Conservation (phyloP, 2,329 filamentous ascomycete genomes). For the Magnaporthiopsis incrustans region DNA sequence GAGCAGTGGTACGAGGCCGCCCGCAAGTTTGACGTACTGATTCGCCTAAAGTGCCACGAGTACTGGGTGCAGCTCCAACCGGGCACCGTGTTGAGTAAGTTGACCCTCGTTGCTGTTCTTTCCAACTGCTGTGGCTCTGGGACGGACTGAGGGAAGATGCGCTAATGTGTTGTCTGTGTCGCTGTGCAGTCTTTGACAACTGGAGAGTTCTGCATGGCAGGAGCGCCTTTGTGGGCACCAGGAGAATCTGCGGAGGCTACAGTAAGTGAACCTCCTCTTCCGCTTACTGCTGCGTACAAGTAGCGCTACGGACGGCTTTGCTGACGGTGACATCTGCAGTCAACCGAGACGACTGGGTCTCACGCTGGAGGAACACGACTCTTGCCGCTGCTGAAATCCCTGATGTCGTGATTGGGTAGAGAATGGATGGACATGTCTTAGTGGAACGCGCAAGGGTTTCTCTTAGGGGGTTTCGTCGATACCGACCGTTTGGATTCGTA, state of each 20-base stretch:
- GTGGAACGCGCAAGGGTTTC: too few species aligned
- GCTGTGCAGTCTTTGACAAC: constrained; percentile 77
- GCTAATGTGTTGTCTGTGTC: not conserved
- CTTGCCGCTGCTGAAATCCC: constrained; percentile 40
- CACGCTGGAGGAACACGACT: constrained; percentile 66
- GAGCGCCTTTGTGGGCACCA: constrained; percentile 70
- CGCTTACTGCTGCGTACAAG: not conserved
- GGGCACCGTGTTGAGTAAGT: constrained; percentile 65
- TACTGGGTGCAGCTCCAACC: constrained; percentile 78
- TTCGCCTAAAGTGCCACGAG: constrained; percentile 57
- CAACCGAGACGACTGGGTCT: constrained; percentile 73
- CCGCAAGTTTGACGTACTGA: constrained; percentile 60
- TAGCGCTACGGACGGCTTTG: not conserved
- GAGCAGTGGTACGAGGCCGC: constrained; percentile 74
- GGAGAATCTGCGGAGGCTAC: constrained; percentile 87
- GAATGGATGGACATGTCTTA: not conserved
- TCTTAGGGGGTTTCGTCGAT: too few species aligned
- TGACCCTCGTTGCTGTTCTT: not conserved
- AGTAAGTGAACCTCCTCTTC: constrained; percentile 46
- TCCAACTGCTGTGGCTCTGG: not conserved
- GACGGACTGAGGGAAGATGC: not conserved
- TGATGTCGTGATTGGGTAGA: constrained; percentile 21
- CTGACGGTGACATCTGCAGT: constrained; percentile 37
- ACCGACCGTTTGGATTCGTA: too few species aligned
- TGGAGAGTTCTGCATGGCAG: constrained; percentile 90